Base-by-base conservation (phyloP, 306 rosid genomes). In the Cajanus cajan region DNA sequence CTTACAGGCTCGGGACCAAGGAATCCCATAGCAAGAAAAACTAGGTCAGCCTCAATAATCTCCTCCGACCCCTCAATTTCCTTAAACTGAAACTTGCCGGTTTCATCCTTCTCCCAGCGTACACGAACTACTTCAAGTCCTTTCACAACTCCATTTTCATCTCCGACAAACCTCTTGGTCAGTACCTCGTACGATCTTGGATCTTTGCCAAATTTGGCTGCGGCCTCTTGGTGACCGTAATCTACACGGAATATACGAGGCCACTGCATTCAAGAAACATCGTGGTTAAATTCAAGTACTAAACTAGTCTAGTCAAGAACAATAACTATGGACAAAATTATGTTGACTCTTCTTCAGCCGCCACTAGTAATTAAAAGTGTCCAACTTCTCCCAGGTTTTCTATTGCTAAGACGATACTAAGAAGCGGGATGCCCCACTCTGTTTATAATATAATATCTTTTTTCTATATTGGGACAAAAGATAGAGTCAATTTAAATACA, bases 1-100 rank as follows among this genome's bases (percentile, higher is more conserved):
- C 98, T 91, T 64, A 96, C 99, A 82, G 93, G 71, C 78, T 96
- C 98, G 1, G 99, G 99, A 73, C 99, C 99, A 33, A 96, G 99
- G 89, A 96, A 96, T 25, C 99, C 99, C 99, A 96, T 93, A 70
- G 99, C 99, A 13, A 96, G 88, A 4, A 96, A 85, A 48, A 90
- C 92, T 2, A 96, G 85, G 82, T 96, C 98, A 10, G 94, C 96
- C 83, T 90, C 97, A 21, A 96, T 86, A 47, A 93, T 85, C 86
- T 93, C 96, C 91, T 93, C 98, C 5, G 89, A 82, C 24, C 98
- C 99, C 81, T 91, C 96, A n/a, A 96, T 82, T 85, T 96, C 99
- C 85, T 90, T 90, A 64, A 89, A 87, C 81, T 91, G 97, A 80
- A 91, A 87, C 88, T 80, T 91, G 61, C 98, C 99, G 2, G 80